Percentiles rank a stretch among this genome's conserved stretches.
Evolutionary conservation across 1,139 yeast species (phyloP).

Genomic region (Taphrina populina): DNA sequence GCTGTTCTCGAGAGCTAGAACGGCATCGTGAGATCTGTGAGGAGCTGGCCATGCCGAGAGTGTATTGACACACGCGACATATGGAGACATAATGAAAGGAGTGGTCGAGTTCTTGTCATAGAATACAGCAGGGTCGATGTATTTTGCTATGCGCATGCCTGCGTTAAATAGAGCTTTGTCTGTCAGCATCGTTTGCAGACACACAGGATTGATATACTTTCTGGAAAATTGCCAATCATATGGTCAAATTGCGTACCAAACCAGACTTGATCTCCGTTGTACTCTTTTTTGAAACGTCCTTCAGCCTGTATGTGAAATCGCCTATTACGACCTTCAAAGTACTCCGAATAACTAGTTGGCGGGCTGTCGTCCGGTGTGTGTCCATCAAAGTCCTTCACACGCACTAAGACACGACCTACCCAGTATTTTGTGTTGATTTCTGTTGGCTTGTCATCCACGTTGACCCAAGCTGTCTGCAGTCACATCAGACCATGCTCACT

Average conservation of each 20-base stretch:
- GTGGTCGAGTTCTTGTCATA: conserved; percentile 32
- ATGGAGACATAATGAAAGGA: conserved; percentile 37
- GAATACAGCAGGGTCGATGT: conserved; percentile 36
- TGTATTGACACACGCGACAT: conserved; percentile 36
- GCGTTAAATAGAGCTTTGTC: conserved; percentile 33
- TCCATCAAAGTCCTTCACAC: conserved; percentile 36
- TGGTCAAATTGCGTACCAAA: conserved; percentile 36
- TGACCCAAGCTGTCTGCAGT: conserved; percentile 35
- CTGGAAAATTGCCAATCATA: conserved; percentile 35
- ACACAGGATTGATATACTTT: conserved; percentile 9
- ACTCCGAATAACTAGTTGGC: conserved; percentile 28
- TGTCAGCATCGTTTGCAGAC: background rate
- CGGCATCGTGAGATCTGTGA: conserved; percentile 32
- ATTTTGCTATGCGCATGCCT: conserved; percentile 36
- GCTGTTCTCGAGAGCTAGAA: conserved; percentile 30
- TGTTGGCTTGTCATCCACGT: conserved; percentile 35
- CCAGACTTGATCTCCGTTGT: conserved; percentile 35
- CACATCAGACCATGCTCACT: conserved; percentile 1
- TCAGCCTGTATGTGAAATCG: conserved; percentile 37
- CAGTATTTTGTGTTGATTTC: conserved; percentile 33
- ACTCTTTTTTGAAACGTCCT: conserved; percentile 35
- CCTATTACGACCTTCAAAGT: conserved; percentile 35
- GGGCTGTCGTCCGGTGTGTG: conserved; percentile 35
- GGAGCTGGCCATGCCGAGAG: conserved; percentile 37
- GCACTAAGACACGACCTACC: conserved; percentile 36